Percentiles rank a stretch among this genome's conserved stretches.
Evolutionary conservation across 176 grass and related monocot genomes (phyloP).

Genomic region (Triticum urartu): DNA sequence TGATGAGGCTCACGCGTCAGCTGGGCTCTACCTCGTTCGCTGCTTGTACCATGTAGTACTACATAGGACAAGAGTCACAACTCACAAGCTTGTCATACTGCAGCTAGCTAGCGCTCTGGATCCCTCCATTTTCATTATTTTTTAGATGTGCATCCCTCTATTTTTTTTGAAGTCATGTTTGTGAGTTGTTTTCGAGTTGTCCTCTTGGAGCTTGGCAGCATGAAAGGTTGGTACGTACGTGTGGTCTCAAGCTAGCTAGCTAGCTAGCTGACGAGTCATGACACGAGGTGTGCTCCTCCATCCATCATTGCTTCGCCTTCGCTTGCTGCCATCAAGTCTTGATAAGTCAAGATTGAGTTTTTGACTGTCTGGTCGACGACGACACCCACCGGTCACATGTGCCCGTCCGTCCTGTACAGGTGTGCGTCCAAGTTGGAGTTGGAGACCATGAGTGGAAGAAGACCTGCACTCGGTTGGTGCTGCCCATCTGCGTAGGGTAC

Average conservation of each 20-base stretch:
- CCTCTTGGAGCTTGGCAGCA: background rate
- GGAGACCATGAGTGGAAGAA: background rate
- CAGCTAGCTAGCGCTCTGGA: background rate
- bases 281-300: background rate
- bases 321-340: background rate
- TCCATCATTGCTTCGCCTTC: background rate
- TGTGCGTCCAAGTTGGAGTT: background rate
- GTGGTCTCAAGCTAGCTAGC: background rate
- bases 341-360: background rate
- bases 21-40: background rate
- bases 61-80: background rate
- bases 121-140: background rate
- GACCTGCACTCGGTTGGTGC: background rate
- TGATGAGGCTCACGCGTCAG: background rate
- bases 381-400: background rate
- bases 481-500: background rate
- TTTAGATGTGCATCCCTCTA: background rate
- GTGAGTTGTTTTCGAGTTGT: background rate
- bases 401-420: background rate
- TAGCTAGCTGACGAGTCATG: background rate
- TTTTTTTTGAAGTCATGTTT: background rate
- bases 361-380: background rate
- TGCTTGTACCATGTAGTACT: background rate
- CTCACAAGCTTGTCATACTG: background rate
- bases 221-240: background rate